Conservation (phyloP, 352 stramenopile species). For the Pythium apleroticum region DNA sequence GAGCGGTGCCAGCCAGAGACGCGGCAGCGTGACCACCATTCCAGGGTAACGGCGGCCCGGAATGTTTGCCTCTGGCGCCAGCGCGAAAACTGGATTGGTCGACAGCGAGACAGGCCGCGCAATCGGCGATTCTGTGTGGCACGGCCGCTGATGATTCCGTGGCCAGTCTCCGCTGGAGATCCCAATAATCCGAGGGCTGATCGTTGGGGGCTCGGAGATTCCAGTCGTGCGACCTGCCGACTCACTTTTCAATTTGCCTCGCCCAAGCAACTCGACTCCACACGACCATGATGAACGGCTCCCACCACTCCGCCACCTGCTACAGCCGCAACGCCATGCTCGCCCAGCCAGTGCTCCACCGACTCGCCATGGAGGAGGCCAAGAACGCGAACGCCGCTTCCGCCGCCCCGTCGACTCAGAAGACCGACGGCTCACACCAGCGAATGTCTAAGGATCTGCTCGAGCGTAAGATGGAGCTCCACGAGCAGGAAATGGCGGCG, state of each 20-base stretch:
- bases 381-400: background rate
- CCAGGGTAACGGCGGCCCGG: too few relatives aligned
- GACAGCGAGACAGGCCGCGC: background rate
- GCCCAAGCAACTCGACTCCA: background rate
- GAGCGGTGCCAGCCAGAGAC: background rate
- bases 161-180: too few relatives aligned
- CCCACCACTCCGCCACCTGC: background rate
- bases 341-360: conserved; percentile 3
- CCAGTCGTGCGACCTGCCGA: too few relatives aligned
- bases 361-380: background rate
- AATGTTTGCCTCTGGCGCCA: background rate
- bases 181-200: background rate
- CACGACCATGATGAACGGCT: background rate
- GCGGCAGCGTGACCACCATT: background rate
- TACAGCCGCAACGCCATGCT: conserved; percentile 1
- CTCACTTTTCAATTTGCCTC: background rate
- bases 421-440: background rate
- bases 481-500: background rate
- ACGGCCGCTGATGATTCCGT: too few relatives aligned
- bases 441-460: background rate
- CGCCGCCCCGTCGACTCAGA: background rate
- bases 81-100: background rate
- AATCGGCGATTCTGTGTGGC: background rate
- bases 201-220: too few relatives aligned
- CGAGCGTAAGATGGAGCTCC: background rate